Evolutionary conservation across 23 red algal species (phyloP).

Genomic region (Cyanidiococcus yangmingshanensis): DNA sequence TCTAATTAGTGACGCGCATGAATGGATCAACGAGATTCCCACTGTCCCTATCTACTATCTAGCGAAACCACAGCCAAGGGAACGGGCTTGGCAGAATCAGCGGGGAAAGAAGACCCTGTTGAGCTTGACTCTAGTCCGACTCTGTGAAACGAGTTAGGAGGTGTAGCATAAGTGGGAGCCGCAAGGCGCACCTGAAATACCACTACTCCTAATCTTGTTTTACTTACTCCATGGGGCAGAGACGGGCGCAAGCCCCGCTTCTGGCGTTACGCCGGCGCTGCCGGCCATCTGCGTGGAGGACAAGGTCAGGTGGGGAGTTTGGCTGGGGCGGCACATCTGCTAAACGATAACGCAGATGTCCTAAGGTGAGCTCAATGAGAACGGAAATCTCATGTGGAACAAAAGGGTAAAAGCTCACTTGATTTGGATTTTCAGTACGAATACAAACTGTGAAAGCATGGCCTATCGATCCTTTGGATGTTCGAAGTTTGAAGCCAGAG

Average conservation of each 20-base stretch:
- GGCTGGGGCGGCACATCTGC: conserved; percentile 92
- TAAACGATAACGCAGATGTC: conserved; percentile 84
- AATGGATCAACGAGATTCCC: conserved; percentile 46
- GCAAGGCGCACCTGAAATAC: conserved; percentile 36
- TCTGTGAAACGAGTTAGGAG: conserved; percentile 39
- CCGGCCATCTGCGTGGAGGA: conserved; percentile 44
- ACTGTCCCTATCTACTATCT: conserved; percentile 45
- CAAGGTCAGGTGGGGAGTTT: conserved; percentile 76
- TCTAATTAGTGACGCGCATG: conserved; percentile 52
- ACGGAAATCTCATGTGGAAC: conserved; percentile 67
- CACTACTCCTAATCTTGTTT: conserved; percentile 87
- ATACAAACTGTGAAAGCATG: conserved; percentile 80
- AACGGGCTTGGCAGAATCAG: conserved; percentile 36
- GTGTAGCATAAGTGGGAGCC: conserved; percentile 42
- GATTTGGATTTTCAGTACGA: conserved; percentile 42
- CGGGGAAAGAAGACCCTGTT: conserved; percentile 49
- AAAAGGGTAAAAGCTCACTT: conserved; percentile 45
- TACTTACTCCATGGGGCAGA: conserved; percentile 68
- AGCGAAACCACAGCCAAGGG: conserved; percentile 47
- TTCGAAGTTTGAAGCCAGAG: conserved; percentile 28
- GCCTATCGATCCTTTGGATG: conserved; percentile 82
- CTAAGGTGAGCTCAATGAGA: conserved; percentile 89
- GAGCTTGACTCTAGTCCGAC: conserved; percentile 48
- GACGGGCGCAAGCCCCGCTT: conserved; percentile 21
- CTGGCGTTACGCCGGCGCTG: conserved; percentile 10